Base-by-base conservation (phyloP, 257 asterid species). In the Capsicum pubescens region DNA sequence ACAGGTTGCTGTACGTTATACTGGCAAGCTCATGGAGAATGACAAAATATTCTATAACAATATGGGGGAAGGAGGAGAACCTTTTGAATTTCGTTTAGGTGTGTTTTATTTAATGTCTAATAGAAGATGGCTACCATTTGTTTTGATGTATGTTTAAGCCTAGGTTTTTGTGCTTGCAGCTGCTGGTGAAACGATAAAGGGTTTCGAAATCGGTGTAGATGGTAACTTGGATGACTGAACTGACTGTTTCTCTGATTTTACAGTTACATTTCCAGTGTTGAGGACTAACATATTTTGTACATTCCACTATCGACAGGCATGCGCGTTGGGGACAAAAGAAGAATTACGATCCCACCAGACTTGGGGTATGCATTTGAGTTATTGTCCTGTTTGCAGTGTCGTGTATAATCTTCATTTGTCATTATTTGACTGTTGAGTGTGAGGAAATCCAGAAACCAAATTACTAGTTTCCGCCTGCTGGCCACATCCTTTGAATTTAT, bases 301-400 rank as follows among this genome's bases (percentile, higher is more conserved):
- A 3, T 84, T 86, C 67, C 68, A 80, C 82, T 79, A 64, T 79
- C 93, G 32, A 26, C 32, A 96, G 98, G 98, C 80, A 94, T 96
- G 99, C 98, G 98, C 8, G 72, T 91, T 15, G 99, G 99, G 77
- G 98, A 96, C 89, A 96, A 92, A 89, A 90, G 98, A 87, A 92
- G 98, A 84, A 91, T 96, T 54, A 94, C 97, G 46, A 92, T 96
- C 87, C 98, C 99, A 83, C 99, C 99, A 42, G 90, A 17, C 13
- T 8, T 15, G 10, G 70, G 70, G 42, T 63, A 2, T 63, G 42
- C 8, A 19, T 63, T 21, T 63, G 42, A 63, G 16, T 63, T 63
- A 15, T 16, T 63, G 10, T 21, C 21, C 1, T 63, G 69, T 63
- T 63, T 61, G 69, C 15, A 61, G 21, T 61, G 14, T 61, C 8